These are phyloP conservation scores for Blumeria hordei DNA, from an alignment of 2,329 filamentous ascomycete species.

Conservation along the genomic window DNA sequence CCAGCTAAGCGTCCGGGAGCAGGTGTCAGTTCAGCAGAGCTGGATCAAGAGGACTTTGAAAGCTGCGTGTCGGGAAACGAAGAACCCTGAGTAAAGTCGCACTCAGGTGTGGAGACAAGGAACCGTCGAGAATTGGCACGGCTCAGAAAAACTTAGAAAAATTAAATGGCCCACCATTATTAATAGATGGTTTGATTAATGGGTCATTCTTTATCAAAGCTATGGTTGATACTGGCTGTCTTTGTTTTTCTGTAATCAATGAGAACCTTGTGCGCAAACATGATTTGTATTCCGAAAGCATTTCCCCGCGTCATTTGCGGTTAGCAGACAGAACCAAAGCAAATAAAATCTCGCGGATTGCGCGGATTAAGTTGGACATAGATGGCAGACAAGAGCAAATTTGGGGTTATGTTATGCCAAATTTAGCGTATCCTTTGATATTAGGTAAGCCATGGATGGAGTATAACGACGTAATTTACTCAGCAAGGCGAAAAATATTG, in stretches of 20 bases:
- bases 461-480: background rate
- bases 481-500: background rate
- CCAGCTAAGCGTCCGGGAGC: background rate
- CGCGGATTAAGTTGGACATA: background rate
- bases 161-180: background rate
- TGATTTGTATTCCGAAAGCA: background rate
- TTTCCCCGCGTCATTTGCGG: background rate
- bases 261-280: background rate
- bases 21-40: background rate
- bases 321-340: background rate
- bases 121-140: too few species aligned
- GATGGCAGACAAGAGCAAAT: background rate
- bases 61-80: background rate
- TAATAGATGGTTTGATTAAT: slow-evolving; percentile 1
- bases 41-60: background rate
- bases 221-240: background rate
- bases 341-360: background rate
- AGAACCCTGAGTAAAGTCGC: background rate
- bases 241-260: background rate
- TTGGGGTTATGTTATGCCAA: background rate
- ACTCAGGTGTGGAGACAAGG: background rate
- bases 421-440: background rate
- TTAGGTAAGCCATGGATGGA: background rate
- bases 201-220: background rate
- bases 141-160: background rate